Conservation (phyloP, 768 basidiomycete genomes). For the Sarcomyxa edulis region DNA sequence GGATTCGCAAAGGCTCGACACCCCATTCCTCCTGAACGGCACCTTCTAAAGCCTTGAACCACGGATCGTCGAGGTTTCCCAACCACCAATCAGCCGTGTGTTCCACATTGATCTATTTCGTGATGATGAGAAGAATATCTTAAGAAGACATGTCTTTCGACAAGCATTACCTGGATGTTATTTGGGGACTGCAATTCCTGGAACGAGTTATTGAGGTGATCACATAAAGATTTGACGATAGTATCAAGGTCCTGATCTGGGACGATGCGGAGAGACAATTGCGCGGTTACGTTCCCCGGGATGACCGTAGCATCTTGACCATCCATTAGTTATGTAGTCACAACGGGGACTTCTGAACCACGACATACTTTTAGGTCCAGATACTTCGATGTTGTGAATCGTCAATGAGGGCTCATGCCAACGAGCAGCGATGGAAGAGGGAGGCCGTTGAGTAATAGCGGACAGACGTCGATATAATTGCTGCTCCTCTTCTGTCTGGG, state of each 20-base stretch:
- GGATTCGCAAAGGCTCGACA: conserved; percentile 75
- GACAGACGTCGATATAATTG: conserved; percentile 66
- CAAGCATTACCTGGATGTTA: conserved; percentile 49
- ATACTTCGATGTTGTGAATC: conserved; percentile 78
- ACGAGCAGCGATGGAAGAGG: conserved; percentile 64
- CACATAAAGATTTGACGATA: conserved; percentile 56
- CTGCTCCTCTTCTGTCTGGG: conserved; percentile 61
- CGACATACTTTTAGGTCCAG: conserved; percentile 72
- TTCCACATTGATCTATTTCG: conserved; percentile 64
- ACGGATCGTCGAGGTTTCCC: conserved; percentile 76
- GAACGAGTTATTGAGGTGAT: conserved; percentile 59
- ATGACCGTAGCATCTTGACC: conserved; percentile 79
- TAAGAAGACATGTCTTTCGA: not conserved
- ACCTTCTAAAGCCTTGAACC: conserved; percentile 81
- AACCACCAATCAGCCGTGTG: conserved; percentile 97
- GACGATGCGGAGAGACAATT: conserved; percentile 88
- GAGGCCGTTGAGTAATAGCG: conserved; percentile 58
- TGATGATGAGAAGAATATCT: not conserved
- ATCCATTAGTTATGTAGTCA: not conserved
- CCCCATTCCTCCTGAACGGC: conserved; percentile 89
- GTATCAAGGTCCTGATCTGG: conserved; percentile 83
- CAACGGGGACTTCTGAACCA: not conserved
- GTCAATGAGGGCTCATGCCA: conserved; percentile 93
- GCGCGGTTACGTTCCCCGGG: conserved; percentile 76
- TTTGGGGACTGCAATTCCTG: conserved; percentile 61